Evolutionary conservation across 83 land plant genomes (phyloP), one percentile per base, ranked within the genome.

Genomic region (Picea engelmannii): DNA sequence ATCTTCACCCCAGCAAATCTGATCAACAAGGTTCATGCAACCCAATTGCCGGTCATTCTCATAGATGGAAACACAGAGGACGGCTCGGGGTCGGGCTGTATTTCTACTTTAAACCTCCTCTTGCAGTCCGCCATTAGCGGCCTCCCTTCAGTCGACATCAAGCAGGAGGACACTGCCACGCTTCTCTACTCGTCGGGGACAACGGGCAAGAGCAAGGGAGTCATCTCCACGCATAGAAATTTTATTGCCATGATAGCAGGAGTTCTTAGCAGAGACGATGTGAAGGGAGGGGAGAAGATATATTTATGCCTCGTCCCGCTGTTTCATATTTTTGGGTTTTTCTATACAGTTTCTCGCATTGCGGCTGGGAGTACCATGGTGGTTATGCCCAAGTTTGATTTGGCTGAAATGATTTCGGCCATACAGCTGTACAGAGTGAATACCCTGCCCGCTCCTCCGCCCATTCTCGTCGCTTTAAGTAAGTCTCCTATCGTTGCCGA

Each of bases 111-210:
- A 3, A 7, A 55, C 3, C 20, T 66, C 11, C 71, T 25, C 25
- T 58, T 5, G 5, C 62, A 20, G 60, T 42, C 44, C 24, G 6
- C 16, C 1, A 38, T 21, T 24, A 12, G n/a, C 11, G 24, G 17
- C 60, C 40, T 63, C 23, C 62, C 47, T 83, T 78, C 38, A 23
- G 55, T 40, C 65, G 61, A 4, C 61, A 69, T 58, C 6, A 60
- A 2, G 17, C 93, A 85, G 63, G 27, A 78, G 0, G 93, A 92
- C 65, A 83, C 89, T 4, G 92, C 94, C 31, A 86, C 91, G 17
- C 65, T 93, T 8, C 78, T 91, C 0, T 92, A 89, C 84, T 91
- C 96, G 13, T 93, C 96, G 23, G 94, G 96, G 15, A 93, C 96
- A 1, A 91, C 96, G 4, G 94, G 94, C 17, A 69, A 68, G 55